These are phyloP conservation scores for Trichoderma hamatum DNA, from an alignment of 2,329 filamentous ascomycete species.

Conservation along the genomic window DNA sequence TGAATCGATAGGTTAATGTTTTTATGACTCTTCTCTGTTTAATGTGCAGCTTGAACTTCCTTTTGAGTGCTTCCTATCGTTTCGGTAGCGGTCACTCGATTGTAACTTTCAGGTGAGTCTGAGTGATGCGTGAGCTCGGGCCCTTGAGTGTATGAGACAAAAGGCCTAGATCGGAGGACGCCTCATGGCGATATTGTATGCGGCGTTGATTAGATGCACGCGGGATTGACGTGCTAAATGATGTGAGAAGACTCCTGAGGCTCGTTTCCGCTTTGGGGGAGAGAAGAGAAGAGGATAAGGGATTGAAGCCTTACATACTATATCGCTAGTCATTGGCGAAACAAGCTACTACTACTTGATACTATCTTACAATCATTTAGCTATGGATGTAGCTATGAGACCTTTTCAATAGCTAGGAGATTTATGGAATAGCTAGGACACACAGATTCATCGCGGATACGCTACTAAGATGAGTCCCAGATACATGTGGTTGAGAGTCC, in stretches of 20 bases:
- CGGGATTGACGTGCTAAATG: slow-evolving; percentile 20
- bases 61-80: neutral
- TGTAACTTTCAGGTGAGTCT: slow-evolving; percentile 30
- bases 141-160: slow-evolving; percentile 49
- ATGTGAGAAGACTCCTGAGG: neutral
- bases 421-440: neutral
- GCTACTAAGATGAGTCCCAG: neutral
- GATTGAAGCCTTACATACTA: too few species aligned
- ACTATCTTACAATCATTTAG: neutral
- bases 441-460: neutral
- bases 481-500: neutral
- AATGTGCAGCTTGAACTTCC: neutral
- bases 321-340: neutral
- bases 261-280: neutral
- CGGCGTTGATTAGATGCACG: slow-evolving; percentile 35
- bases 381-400: neutral
- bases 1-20: neutral
- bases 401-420: neutral
- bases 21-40: neutral
- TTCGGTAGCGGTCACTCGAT: neutral
- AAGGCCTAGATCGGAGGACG: slow-evolving; percentile 47
- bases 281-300: neutral
- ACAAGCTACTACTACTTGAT: neutral
- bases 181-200: slow-evolving; percentile 37
- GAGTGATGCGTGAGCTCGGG: slow-evolving; percentile 49